Conservation (phyloP, 2,329 filamentous ascomycete genomes). For the Aspergillus sp. region DNA sequence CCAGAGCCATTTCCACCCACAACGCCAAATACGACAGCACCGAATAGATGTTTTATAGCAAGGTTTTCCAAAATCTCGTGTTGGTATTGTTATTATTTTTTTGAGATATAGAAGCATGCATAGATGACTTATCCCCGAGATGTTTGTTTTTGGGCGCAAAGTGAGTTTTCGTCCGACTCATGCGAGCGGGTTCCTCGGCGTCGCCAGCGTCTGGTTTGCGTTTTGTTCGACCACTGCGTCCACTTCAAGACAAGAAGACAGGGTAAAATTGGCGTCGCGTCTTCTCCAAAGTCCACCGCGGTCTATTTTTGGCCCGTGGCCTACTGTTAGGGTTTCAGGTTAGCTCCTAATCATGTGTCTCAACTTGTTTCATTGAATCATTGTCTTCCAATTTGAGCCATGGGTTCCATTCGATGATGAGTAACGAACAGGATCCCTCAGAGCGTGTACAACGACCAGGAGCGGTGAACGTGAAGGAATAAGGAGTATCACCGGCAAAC, state of each 20-base stretch:
- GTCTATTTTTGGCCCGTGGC: neutral
- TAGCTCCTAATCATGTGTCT: slow-evolving; percentile 8
- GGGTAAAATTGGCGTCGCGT: slow-evolving; percentile 11
- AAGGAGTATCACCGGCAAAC: neutral
- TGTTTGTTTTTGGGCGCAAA: slow-evolving; percentile 17
- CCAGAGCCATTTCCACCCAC: slow-evolving; percentile 74
- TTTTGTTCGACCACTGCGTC: slow-evolving; percentile 7
- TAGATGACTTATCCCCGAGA: slow-evolving; percentile 24
- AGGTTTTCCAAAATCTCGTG: slow-evolving; percentile 15
- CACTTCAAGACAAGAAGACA: slow-evolving; percentile 4
- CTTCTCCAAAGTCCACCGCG: neutral
- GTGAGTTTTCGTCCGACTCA: slow-evolving; percentile 14
- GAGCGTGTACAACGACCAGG: neutral
- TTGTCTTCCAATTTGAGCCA: neutral
- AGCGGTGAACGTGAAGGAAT: neutral
- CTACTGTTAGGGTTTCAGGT: slow-evolving; percentile 4
- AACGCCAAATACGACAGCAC: slow-evolving; percentile 68
- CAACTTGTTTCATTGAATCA: slow-evolving; percentile 5
- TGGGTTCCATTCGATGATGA: neutral
- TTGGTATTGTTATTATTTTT: slow-evolving; percentile 13
- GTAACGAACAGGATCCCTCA: neutral
- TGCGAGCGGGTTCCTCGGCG: slow-evolving; percentile 2
- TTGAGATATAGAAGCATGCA: slow-evolving; percentile 27
- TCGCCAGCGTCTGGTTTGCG: slow-evolving; percentile 10
- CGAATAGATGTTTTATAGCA: slow-evolving; percentile 27